Evolutionary conservation across 164 flowering plant genomes (phyloP).

Genomic region (Macadamia integrifolia): DNA sequence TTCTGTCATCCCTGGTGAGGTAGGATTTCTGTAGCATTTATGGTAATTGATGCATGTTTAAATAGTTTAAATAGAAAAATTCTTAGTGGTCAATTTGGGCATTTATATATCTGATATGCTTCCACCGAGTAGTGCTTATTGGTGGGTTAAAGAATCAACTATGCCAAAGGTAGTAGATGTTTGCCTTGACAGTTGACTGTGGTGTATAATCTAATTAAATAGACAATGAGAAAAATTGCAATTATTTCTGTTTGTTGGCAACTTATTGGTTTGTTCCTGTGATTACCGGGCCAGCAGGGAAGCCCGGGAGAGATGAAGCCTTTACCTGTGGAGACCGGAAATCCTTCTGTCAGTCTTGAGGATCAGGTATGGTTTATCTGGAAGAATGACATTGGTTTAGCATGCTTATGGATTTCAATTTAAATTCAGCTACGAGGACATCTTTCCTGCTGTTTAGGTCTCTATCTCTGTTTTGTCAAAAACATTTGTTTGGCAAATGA

Average conservation of each 20-base stretch:
- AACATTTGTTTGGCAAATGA: no score
- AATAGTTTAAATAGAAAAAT: not conserved
- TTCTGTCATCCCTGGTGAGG: slow-evolving; percentile 24
- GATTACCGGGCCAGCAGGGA: slow-evolving; percentile 16
- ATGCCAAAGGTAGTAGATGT: no score
- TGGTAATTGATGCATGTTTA: not conserved
- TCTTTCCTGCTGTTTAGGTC: no score
- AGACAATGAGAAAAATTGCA: not conserved
- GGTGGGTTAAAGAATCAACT: not conserved
- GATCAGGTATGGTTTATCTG: slow-evolving; percentile 17
- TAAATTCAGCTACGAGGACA: no score
- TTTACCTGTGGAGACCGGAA: slow-evolving; percentile 9
- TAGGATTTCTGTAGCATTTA: not conserved
- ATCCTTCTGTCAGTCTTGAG: slow-evolving; percentile 8
- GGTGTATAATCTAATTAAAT: no score
- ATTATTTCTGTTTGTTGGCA: not conserved
- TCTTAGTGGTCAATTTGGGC: not conserved
- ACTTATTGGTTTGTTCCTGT: not conserved
- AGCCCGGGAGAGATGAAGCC: slow-evolving; percentile 27
- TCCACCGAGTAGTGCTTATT: not conserved
- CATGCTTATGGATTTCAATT: not conserved
- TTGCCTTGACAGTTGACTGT: no score
- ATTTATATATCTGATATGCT: not conserved
- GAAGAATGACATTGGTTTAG: not conserved
- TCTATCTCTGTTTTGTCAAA: no score